Base-by-base conservation (phyloP, 768 basidiomycete genomes). In the Rhodotorula kratochvilovae region DNA sequence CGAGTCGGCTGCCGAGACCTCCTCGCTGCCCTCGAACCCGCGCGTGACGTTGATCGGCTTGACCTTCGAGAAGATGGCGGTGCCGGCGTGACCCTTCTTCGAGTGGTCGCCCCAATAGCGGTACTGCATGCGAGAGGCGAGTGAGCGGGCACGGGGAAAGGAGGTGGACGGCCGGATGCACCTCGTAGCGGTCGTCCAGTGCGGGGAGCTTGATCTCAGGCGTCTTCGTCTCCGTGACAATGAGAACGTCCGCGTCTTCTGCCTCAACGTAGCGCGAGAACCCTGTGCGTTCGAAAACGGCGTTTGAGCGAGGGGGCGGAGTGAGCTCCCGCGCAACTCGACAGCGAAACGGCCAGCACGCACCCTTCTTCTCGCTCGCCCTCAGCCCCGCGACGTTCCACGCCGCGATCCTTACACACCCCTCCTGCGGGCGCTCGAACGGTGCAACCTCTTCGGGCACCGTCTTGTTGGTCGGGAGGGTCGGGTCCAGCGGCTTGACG, bases 311-410 rank as follows among this genome's bases (percentile, higher is more conserved):
- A 50, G 46, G 27, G 16, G 19, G 21, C 23, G 46, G 2, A n/a
- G n/a, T 13, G 11, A 16, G 6, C 33, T 11, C 13, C 3, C 23
- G 25, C 27, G 25, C 10, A 21, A 42, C 27, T 25, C 12, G 25
- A 57, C 8, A 31, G 56, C 5, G 23, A 45, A n/a, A 51, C 12
- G 4, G 17, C 31, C 39, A 39, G 39, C 21, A 16, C 43, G 36
- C 61, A 67, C 88, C 90, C 85, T 94, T 92, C 81, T 88, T 92
- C 74, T 87, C 84, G 67, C 87, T 86, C 1, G 90, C 85, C 45
- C 87, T 86, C 62, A 90, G 81, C 8, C 92, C 88, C 72, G 88
- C 90, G 12, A 93, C 85, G 78, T 92, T 92, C 90, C 90, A 92
- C 10, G 88, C 80, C 25, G 85, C 85, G 39, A 93, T 81, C 25